Percentiles rank a stretch among this genome's conserved stretches.
These are phyloP conservation scores for Pseudopyrenochaeta lycopersici DNA, from an alignment of 2,329 filamentous ascomycete species.

Conservation along the genomic window DNA sequence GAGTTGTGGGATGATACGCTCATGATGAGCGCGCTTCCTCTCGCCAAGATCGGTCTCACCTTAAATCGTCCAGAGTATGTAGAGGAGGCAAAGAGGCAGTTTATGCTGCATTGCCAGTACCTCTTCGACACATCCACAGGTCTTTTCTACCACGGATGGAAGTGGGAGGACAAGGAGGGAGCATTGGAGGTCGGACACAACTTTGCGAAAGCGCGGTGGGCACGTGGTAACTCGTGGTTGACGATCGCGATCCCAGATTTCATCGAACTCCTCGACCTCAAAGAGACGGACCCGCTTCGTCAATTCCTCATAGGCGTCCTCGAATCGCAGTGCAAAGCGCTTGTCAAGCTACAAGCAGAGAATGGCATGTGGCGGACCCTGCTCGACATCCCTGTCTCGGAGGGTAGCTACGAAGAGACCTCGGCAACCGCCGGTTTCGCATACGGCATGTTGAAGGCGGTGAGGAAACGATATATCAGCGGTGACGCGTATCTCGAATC, in stretches of 20 bases:
- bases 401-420: slow-evolving; percentile 78
- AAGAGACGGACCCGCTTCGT: slow-evolving; percentile 67
- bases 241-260: slow-evolving; percentile 87
- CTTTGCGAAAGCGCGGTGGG: slow-evolving; percentile 65
- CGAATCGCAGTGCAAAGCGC: slow-evolving; percentile 72
- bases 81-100: slow-evolving; percentile 79
- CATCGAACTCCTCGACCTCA: slow-evolving; percentile 74
- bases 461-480: slow-evolving; percentile 72
- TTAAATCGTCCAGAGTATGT: slow-evolving; percentile 76
- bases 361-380: slow-evolving; percentile 79
- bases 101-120: slow-evolving; percentile 80
- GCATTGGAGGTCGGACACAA: slow-evolving; percentile 59
- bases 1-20: slow-evolving; percentile 87
- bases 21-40: slow-evolving; percentile 86
- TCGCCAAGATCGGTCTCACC: slow-evolving; percentile 80
- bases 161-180: slow-evolving; percentile 70
- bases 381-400: slow-evolving; percentile 70
- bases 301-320: slow-evolving; percentile 69
- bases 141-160: slow-evolving; percentile 85
- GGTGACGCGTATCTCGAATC: slow-evolving; percentile 67
- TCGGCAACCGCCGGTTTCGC: slow-evolving; percentile 84
- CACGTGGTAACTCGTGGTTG: slow-evolving; percentile 75
- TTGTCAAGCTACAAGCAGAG: slow-evolving; percentile 66
- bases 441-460: slow-evolving; percentile 79
- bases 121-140: slow-evolving; percentile 76